Base-by-base conservation (phyloP, 2,329 filamentous ascomycete species). In the Aspergillus sp. region DNA sequence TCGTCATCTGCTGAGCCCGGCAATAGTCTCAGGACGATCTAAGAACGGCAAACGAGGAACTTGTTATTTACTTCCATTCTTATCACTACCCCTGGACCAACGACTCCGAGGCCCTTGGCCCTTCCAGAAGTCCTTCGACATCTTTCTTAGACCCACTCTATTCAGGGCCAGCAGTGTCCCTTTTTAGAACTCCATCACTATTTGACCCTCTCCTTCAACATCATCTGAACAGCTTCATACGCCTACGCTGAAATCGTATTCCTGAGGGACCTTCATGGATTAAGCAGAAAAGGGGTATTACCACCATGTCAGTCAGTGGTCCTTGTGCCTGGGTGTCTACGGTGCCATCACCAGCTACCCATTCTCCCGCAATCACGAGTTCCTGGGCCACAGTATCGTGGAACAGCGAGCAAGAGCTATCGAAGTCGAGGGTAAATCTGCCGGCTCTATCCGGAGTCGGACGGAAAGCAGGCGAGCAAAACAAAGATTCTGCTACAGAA, bases 301-400 rank as follows among this genome's bases (percentile, higher is more conserved):
- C 53, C 68, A 73, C 59, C 67, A 73, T 73, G 66, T 73, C 72
- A 64, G 71, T 69, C 62, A 73, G 66, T 49, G 72, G 72, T 47
- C 73, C 70, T 63, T 73, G 71, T 63, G 67, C 70, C 53, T 73
- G 71, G 71, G 61, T 72, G 56, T 66, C 71, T 44, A 68, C 71
- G 43, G 62, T 73, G 59, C 67, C 69, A 54, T 67, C 69, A 40
- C 66, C 70, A 53, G 61, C 67, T 51, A 63, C 65, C 44, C 66
- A 70, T 60, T 57, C 72, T 21, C 65, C 70, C 60, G 60, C 67
- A 47, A 68, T 71, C 51, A 61, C 66, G 35, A 68, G 64, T 52
- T 66, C 69, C 56, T 65, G 70, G 47, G 66, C 69, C 31, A 57
- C 66, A 35, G 57, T 64, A 46, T 50, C 59, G 59, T 68, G 68